Evolutionary conservation across 371 early-diverging fungal species (phyloP).

Genomic region (Batkoa obscura): DNA sequence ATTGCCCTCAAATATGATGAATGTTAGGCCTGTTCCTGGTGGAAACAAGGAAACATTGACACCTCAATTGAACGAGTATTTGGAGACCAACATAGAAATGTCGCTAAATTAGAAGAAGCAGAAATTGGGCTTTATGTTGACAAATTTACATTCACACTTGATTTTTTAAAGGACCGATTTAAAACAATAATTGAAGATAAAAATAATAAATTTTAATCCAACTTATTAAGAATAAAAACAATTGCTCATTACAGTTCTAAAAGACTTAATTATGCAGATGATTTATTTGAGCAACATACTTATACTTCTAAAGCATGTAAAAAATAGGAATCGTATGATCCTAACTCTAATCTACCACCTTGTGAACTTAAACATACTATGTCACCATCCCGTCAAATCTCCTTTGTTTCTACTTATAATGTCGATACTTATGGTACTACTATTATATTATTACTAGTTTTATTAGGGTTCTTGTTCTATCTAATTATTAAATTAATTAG

Average conservation of each 20-base stretch:
- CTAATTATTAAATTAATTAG: no score
- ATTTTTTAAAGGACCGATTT: neutral
- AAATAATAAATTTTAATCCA: neutral
- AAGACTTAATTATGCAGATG: neutral
- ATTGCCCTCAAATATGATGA: no score
- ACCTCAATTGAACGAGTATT: no score
- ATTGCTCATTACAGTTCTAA: neutral
- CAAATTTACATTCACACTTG: neutral
- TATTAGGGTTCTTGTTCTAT: no score
- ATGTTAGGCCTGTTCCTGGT: no score
- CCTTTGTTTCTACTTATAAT: neutral
- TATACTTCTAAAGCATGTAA: neutral
- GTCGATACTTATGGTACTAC: no score
- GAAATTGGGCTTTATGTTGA: neutral
- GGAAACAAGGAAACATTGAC: no score
- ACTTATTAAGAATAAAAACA: neutral
- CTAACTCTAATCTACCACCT: neutral
- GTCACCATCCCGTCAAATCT: neutral
- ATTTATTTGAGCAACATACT: neutral
- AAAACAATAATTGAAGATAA: neutral
- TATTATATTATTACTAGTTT: no score
- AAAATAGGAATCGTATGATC: neutral
- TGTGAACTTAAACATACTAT: neutral
- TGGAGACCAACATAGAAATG: neutral
- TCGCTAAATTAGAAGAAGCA: neutral